phyloP scores from a whole-genome alignment of 805 yeast species.

The Hanseniaspora nectarophila region DNA sequence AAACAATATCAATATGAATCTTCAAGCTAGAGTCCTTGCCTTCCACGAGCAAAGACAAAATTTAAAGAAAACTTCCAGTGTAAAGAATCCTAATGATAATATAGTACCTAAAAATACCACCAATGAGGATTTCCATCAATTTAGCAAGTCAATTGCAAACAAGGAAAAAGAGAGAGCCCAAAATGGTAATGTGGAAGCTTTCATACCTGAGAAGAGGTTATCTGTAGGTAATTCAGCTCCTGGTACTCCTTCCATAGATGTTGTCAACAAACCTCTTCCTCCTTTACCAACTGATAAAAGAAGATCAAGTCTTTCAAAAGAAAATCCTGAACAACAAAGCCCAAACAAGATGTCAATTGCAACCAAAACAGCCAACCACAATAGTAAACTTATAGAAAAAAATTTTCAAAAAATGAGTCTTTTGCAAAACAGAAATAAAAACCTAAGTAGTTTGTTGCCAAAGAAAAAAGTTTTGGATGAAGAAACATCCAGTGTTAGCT shows the following conservation, averaged over 20 bases:
- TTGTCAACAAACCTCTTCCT: constrained; percentile 32
- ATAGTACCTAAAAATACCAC: constrained; percentile 4
- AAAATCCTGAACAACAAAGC: neutral
- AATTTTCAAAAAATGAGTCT: constrained; percentile 9
- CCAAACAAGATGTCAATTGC: neutral
- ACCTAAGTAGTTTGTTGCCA: neutral
- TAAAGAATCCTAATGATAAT: constrained; percentile 19
- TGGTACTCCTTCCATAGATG: constrained; percentile 8
- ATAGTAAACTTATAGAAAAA: neutral
- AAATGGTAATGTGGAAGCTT: neutral
- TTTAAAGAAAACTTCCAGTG: constrained; percentile 19
- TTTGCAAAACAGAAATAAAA: neutral
- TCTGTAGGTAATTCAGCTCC: constrained; percentile 1
- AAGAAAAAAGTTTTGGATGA: constrained; percentile 5
- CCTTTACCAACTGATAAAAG: constrained; percentile 29
- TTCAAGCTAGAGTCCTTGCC: constrained; percentile 78
- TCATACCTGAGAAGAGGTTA: neutral
- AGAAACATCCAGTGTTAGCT: constrained; percentile 7
- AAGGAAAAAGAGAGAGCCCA: neutral
- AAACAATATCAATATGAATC: constrained; percentile 49
- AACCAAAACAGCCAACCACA: neutral
- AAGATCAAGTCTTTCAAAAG: neutral
- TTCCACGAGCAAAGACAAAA: constrained; percentile 68
- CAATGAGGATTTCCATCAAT: neutral
- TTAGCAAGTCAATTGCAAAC: neutral